Base-by-base conservation (phyloP, 176 grass and related monocot genomes). In the Luzula sylvatica region DNA sequence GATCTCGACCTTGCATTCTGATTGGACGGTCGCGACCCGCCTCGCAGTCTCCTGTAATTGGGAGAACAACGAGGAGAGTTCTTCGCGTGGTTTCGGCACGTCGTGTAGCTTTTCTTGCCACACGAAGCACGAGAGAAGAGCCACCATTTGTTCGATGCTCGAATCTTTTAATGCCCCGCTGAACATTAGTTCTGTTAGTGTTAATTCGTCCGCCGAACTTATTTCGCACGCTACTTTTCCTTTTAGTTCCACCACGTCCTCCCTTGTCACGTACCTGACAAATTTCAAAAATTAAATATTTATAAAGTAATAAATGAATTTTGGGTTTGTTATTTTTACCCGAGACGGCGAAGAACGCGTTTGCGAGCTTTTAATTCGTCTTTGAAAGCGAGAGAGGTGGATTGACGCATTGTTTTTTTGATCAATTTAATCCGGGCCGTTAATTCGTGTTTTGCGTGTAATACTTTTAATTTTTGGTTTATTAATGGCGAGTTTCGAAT, bases 1-100 rank as follows among this genome's bases (percentile, higher is more conserved):
- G 2, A 96, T 96, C 75, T 96, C 73, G 18, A 89, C 69, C 85
- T 96, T 98, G 92, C 92, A 90, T 41, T 98, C 85, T 54, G 65
- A 70, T 57, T 79, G 75, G 38, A 79, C 23, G 26, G 48, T 79
- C 13, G 68, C 75, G 32, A 79, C 68, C 24, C 68, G 62, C 53
- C 68, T 72, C 3, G 75, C 60, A 26, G 52, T 79, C 26, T 79
- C 75, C 65, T 79, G 75, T 14, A 79, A 24, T 15, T 79, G 75
- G 46, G 53, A 72, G 44, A 72, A 72, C n/a, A 90, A 81, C 43
- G 77, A 32, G 55, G 78, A 68, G 23, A 98, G 85, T 53, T 70
- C 67, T 60, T 98, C 92, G 66, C 85, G 76, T 56, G 85, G 81
- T 49, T 98, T 98, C 2, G 68, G 85, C 20, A 80, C 77, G 68